Percentiles rank a stretch among this genome's conserved stretches.
These are phyloP conservation scores for Neoboletus brunneissimus DNA, from an alignment of 768 basidiomycete genomes.

Conservation along the genomic window DNA sequence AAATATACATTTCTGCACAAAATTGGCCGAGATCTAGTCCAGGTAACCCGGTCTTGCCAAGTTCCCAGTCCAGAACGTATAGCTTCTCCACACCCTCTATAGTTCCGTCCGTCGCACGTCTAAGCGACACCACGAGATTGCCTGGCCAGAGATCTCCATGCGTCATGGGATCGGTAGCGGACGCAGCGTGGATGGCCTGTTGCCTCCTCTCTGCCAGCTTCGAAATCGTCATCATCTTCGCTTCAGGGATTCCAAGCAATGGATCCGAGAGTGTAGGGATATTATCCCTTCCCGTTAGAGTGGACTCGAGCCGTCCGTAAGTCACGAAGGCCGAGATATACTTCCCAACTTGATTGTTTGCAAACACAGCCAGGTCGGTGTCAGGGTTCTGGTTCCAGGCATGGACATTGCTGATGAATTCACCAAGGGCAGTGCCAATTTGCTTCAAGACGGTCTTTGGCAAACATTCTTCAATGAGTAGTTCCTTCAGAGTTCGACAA, in stretches of 20 bases:
- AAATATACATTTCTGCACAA: slow-evolving; percentile 53
- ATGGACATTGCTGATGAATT: slow-evolving; percentile 55
- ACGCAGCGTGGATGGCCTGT: slow-evolving; percentile 30
- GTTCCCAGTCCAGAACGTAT: slow-evolving; percentile 64
- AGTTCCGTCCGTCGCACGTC: slow-evolving; percentile 25
- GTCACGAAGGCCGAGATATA: slow-evolving; percentile 38
- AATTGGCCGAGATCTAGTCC: slow-evolving; percentile 65
- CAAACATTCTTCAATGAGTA: slow-evolving; percentile 36
- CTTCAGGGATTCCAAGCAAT: slow-evolving; percentile 37
- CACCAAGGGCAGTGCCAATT: slow-evolving; percentile 54
- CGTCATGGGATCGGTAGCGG: slow-evolving; percentile 30
- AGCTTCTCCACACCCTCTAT: slow-evolving; percentile 37
- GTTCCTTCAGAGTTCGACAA: slow-evolving; percentile 38
- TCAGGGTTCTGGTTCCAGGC: slow-evolving; percentile 38
- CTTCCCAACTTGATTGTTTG: slow-evolving; percentile 40
- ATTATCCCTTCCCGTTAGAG: slow-evolving; percentile 31
- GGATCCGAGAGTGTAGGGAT: slow-evolving; percentile 42
- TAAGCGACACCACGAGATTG: slow-evolving; percentile 51
- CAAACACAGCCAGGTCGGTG: slow-evolving; percentile 37
- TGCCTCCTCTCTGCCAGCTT: slow-evolving; percentile 32
- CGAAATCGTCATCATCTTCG: slow-evolving; percentile 35
- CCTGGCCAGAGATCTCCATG: slow-evolving; percentile 74
- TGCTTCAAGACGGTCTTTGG: slow-evolving; percentile 32
- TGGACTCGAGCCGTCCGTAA: slow-evolving; percentile 46
- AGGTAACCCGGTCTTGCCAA: slow-evolving; percentile 53